These are phyloP conservation scores for Beauveria pseudobassiana DNA, from an alignment of 2,329 filamentous ascomycete species.

Conservation along the genomic window DNA sequence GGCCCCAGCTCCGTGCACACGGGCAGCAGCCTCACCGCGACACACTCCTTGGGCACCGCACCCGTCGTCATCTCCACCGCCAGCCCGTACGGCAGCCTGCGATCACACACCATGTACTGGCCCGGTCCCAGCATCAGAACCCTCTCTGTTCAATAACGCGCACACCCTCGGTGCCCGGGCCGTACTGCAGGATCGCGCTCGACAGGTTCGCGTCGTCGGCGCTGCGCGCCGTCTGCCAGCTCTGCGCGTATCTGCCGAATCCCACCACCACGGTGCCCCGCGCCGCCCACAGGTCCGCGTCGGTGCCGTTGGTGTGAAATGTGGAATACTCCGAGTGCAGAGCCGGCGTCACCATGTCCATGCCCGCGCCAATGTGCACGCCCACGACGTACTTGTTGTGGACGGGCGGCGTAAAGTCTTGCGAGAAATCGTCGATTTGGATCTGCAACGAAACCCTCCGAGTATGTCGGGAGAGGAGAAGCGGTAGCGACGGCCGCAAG, in stretches of 20 bases:
- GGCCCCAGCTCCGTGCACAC: background rate
- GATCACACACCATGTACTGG: constrained; percentile 7
- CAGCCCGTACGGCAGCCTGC: background rate
- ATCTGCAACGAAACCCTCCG: background rate
- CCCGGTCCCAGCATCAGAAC: background rate
- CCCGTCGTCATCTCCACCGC: constrained; percentile 2
- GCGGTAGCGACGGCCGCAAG: background rate
- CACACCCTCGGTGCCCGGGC: constrained; percentile 6
- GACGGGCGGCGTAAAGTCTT: background rate
- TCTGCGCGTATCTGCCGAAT: background rate
- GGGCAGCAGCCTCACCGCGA: constrained; percentile 1
- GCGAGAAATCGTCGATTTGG: background rate
- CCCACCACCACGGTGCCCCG: background rate
- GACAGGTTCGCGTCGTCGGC: background rate
- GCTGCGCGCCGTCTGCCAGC: background rate
- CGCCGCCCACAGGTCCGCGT: background rate
- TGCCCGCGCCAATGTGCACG: background rate
- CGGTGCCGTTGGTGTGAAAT: constrained; percentile 6
- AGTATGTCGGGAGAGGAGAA: background rate
- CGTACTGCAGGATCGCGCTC: background rate
- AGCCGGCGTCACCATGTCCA: background rate
- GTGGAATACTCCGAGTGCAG: background rate
- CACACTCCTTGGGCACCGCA: background rate
- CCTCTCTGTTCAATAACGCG: background rate
- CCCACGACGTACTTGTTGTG: background rate